Evolutionary conservation across 768 basidiomycete genomes (phyloP).

Genomic region (Dacryopinax spathularia): DNA sequence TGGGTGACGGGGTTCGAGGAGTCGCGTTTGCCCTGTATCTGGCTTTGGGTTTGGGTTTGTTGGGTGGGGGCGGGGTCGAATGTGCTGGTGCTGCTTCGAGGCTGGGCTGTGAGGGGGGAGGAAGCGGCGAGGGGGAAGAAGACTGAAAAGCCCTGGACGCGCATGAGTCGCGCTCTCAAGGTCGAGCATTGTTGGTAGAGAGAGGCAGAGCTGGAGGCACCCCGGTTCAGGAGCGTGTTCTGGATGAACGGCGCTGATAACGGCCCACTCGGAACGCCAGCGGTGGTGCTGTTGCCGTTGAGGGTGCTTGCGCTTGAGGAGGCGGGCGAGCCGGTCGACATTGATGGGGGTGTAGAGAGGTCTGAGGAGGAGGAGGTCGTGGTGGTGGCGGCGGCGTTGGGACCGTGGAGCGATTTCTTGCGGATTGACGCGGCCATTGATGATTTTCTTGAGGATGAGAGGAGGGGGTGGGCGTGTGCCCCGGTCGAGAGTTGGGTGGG

Average conservation of each 20-base stretch:
- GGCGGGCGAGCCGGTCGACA: background rate
- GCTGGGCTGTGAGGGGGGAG: background rate
- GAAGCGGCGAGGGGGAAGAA: conserved; percentile 15
- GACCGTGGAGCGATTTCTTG: background rate
- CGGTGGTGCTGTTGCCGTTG: background rate
- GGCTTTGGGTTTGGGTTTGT: too few relatives aligned
- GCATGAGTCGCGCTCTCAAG: conserved; percentile 60
- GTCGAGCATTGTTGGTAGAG: conserved; percentile 86
- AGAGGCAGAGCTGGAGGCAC: conserved; percentile 72
- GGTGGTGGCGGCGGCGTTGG: background rate
- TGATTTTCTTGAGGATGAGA: background rate
- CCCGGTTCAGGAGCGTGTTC: conserved; percentile 82
- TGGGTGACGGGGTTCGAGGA: conserved; percentile 87
- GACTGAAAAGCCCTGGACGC: conserved; percentile 54
- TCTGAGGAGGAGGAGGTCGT: too few relatives aligned
- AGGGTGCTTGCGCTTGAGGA: too few relatives aligned
- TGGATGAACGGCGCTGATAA: conserved; percentile 40
- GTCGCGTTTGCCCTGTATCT: too few relatives aligned
- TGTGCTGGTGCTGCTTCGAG: background rate
- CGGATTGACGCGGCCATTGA: background rate
- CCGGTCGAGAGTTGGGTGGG: background rate
- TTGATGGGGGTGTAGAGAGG: background rate
- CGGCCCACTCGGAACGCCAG: background rate
- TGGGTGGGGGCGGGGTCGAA: background rate
- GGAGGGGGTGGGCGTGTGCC: background rate